Percentiles rank a stretch among this genome's conserved stretches.
These are phyloP conservation scores for Russula griseocarnosa DNA, from an alignment of 768 basidiomycete species.

Conservation along the genomic window DNA sequence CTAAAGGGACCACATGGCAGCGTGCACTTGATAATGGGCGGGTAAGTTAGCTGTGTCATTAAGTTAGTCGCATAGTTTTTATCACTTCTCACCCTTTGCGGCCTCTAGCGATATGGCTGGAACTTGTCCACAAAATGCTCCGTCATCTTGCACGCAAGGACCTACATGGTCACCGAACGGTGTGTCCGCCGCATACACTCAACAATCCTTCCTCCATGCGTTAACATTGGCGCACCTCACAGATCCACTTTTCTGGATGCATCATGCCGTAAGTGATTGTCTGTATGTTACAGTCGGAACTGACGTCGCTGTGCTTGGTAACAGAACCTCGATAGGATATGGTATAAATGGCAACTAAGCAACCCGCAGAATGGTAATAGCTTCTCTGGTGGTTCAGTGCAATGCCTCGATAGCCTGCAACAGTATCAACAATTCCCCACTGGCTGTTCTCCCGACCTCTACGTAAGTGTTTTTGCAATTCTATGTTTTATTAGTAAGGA, in stretches of 20 bases:
- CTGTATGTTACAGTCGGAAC: background rate
- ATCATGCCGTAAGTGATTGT: slow-evolving; percentile 34
- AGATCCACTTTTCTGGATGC: slow-evolving; percentile 39
- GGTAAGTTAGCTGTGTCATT: slow-evolving; percentile 26
- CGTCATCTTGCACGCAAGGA: slow-evolving; percentile 30
- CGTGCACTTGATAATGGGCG: slow-evolving; percentile 38
- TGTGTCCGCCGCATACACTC: slow-evolving; percentile 12
- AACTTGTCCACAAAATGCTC: slow-evolving; percentile 33
- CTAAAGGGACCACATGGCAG: slow-evolving; percentile 37
- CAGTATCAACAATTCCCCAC: slow-evolving; percentile 31
- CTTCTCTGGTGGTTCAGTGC: slow-evolving; percentile 36
- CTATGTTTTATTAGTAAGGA: too few species aligned
- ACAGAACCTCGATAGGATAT: slow-evolving; percentile 39
- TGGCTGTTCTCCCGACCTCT: slow-evolving; percentile 31
- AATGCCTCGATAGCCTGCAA: slow-evolving; percentile 30
- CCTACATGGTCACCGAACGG: slow-evolving; percentile 37
- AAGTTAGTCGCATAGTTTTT: background rate
- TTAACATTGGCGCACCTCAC: background rate
- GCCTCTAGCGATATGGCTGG: slow-evolving; percentile 34
- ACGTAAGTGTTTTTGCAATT: slow-evolving; percentile 21
- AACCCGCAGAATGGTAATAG: slow-evolving; percentile 31
- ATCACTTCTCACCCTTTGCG: background rate
- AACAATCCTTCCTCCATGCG: background rate
- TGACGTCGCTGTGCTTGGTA: background rate
- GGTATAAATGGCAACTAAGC: slow-evolving; percentile 38